phyloP scores from a whole-genome alignment of 2,329 filamentous ascomycete species.

The Coniochaeta hoffmannii region DNA sequence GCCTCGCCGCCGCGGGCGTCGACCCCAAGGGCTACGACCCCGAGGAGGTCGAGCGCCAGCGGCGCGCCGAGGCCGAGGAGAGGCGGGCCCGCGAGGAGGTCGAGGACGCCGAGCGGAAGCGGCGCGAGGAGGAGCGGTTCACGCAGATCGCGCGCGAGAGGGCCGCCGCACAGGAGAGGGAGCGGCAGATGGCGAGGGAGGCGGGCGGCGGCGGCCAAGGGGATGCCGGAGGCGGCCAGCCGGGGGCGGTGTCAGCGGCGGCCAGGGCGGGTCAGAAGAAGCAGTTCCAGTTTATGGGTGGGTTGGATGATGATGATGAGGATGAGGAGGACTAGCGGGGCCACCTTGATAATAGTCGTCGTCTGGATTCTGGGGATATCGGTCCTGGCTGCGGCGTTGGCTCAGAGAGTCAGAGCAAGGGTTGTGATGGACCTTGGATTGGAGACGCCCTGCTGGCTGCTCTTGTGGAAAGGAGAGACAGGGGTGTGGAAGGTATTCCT shows the following conservation, averaged over 20 bases:
- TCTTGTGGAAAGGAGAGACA: too few species aligned
- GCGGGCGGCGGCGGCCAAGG: slow-evolving; percentile 23
- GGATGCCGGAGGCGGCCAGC: slow-evolving; percentile 10
- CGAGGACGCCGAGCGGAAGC: slow-evolving; percentile 26
- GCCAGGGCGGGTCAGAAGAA: slow-evolving; percentile 30
- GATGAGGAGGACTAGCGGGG: slow-evolving; percentile 44
- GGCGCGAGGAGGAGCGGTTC: slow-evolving; percentile 36
- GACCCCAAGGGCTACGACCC: slow-evolving; percentile 56
- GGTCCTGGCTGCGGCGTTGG: neutral
- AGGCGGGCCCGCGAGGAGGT: slow-evolving; percentile 22
- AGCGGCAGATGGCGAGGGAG: slow-evolving; percentile 10
- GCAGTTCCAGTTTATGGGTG: slow-evolving; percentile 49
- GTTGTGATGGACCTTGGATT: too few species aligned
- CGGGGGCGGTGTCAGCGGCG: slow-evolving; percentile 1
- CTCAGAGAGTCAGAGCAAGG: too few species aligned
- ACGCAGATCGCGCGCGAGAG: slow-evolving; percentile 37
- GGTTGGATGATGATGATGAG: slow-evolving; percentile 40
- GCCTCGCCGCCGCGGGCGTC: slow-evolving; percentile 52
- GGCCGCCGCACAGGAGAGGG: slow-evolving; percentile 33
- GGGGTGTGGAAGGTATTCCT: too few species aligned
- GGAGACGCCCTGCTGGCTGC: too few species aligned
- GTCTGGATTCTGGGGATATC: neutral
- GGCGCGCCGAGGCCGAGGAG: slow-evolving; percentile 42
- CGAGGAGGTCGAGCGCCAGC: slow-evolving; percentile 40
- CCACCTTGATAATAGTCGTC: too few species aligned